These are phyloP conservation scores for Fusarium irregulare DNA, from an alignment of 2,329 filamentous ascomycete species.

Conservation along the genomic window DNA sequence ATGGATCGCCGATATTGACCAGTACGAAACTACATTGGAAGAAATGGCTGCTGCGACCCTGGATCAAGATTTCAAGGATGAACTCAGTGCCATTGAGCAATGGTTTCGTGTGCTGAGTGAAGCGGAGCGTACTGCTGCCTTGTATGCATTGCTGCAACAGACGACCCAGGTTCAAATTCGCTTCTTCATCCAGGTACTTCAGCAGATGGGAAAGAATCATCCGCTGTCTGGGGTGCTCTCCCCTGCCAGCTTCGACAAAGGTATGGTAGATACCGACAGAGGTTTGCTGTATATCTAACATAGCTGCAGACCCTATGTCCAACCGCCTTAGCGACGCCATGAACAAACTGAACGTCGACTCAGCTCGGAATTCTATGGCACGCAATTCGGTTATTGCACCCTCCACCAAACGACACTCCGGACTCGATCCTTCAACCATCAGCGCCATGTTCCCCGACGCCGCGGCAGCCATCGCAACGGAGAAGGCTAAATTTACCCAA, in stretches of 20 bases:
- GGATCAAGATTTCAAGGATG: conserved; percentile 99
- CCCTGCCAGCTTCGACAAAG: conserved; percentile 96
- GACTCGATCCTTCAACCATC: conserved; percentile 91
- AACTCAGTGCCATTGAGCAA: conserved; percentile 98
- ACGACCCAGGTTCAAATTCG: conserved; percentile 98
- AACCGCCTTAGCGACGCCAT: conserved; percentile 95
- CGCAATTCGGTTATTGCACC: conserved; percentile 79
- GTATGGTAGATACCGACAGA: conserved; percentile 59
- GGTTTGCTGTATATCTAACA: conserved; percentile 25
- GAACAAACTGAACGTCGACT: conserved; percentile 91
- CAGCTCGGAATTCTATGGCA: conserved; percentile 85
- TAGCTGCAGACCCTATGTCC: conserved; percentile 86
- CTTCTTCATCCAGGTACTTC: conserved; percentile 98
- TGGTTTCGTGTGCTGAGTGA: conserved; percentile 99
- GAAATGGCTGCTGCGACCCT: conserved; percentile 99
- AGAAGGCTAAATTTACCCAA: conserved; percentile 97
- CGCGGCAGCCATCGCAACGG: conserved; percentile 96
- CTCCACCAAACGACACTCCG: conserved; percentile 93
- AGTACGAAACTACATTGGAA: conserved; percentile 98
- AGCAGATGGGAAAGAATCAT: conserved; percentile 99
- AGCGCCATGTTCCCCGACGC: conserved; percentile 99
- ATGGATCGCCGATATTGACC: conserved; percentile 99
- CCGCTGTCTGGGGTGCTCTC: conserved; percentile 96
- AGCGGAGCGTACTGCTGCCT: conserved; percentile 91
- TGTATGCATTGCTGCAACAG: conserved; percentile 96